phyloP scores from a whole-genome alignment of 2,329 filamentous ascomycete genomes.

The Botrytis fragariae region DNA sequence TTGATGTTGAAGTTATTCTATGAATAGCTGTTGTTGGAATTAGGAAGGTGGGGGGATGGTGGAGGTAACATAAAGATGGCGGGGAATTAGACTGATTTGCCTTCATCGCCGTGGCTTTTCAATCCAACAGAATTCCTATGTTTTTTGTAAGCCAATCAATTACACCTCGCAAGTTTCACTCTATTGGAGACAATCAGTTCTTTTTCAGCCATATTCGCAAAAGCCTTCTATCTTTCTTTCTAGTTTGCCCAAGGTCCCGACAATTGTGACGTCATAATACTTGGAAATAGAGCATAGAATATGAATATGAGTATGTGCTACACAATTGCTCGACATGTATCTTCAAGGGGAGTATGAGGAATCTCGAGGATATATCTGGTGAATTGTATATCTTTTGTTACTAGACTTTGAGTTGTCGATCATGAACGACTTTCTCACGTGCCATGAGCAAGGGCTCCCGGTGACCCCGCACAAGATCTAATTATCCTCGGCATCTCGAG shows the following conservation, averaged over 20 bases:
- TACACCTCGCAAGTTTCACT: neutral
- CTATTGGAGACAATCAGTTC: neutral
- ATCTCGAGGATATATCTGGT: neutral
- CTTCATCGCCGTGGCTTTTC: neutral
- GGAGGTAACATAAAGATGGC: neutral
- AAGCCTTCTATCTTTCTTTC: neutral
- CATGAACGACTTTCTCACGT: neutral
- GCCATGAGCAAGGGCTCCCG: neutral
- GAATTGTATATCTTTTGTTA: neutral
- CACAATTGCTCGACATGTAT: neutral
- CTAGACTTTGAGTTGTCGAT: neutral
- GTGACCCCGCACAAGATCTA: neutral
- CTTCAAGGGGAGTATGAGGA: neutral
- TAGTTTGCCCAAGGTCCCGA: neutral
- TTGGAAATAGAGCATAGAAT: too few species aligned
- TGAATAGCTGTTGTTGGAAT: neutral
- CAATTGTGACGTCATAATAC: neutral
- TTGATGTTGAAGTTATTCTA: neutral
- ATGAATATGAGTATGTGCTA: neutral
- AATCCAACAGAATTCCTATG: neutral
- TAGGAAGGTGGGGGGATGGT: neutral
- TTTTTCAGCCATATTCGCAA: neutral
- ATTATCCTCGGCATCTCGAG: constrained; percentile 2
- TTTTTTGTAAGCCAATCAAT: neutral
- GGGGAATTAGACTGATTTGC: neutral